Base-by-base conservation (phyloP, 768 basidiomycete species). In the Daedaleopsis nitida region DNA sequence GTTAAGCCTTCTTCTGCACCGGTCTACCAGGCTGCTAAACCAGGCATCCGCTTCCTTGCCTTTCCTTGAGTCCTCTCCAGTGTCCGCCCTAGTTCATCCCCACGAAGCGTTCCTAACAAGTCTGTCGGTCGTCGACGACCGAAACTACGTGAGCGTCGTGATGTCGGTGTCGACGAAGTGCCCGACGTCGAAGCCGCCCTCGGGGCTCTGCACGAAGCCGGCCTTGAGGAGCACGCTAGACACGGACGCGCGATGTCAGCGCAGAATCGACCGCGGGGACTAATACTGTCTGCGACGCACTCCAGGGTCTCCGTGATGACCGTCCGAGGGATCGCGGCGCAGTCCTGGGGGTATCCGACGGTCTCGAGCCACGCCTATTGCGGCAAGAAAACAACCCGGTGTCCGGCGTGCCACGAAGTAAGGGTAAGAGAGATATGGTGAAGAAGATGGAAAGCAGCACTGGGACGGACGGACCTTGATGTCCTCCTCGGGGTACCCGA, bases 401-500 rank as follows among this genome's bases (percentile, higher is more conserved):
- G 27, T 32, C 27, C 27, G 27, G 7, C 3, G 27, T 32, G 27
- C 27, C 27, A 7, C 3, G 7, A 32, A 32, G 27, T 32, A 3
- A 32, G 3, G 27, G 3, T 32, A 32, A 3, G 27, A 32, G 3
- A 32, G 7, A 32, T 32, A 32, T 32, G 27, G 27, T 3, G 27
- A 32, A 7, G 7, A 7, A 32, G 27, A 7, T 3, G 7, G 27
- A 32, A 7, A 32, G 27, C 27, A 32, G 27, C n/a, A 9, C 32
- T 2, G 35, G 42, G 35, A 35, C 17, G 23, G 35, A 59, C 63
- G 45, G 42, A 88, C 93, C 76, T 86, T 78, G 65, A 98, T 87
- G 72, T 98, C 96, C 59, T 86, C 83, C 57, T 88, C 84, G 3
- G 84, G 81, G 69, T 98, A 96, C 0, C 89, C 90, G 66, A 96